Base-by-base conservation (phyloP, 2,329 filamentous ascomycete genomes). In the Kalmusia sp. region DNA sequence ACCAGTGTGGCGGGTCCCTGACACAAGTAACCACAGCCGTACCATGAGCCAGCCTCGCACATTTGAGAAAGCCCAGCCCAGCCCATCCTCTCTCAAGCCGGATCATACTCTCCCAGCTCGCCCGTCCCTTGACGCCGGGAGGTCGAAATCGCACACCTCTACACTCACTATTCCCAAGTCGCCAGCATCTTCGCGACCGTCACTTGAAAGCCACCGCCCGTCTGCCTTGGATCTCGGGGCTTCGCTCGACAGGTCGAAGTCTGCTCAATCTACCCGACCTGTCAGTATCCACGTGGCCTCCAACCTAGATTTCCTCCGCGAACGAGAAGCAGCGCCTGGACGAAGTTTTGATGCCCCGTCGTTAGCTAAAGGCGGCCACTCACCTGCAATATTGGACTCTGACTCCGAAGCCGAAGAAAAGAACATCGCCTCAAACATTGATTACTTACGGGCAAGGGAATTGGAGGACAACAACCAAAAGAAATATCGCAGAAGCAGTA, bases 261-360 rank as follows among this genome's bases (percentile, higher is more conserved):
- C 88, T 21, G 83, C 86, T n/a, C 85, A 85, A 61, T 73, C 82
- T 62, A 86, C 88, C 49, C 84, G 93, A 39, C 93, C 93, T 68
- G 81, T 86, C 1, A 97, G 93, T 71, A 90, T 91, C 28, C 91
- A 93, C 70, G 83, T 96, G 3, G 90, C 92, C 63, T 90, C 90
- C 0, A 92, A 89, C 67, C 80, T 95, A 47, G 92, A 96, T 54
- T 92, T 91, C 66, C 79, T 96, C 15, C 87, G 91, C 19, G 92
- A 95, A 63, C 84, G 87, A 46, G 92, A 96, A 68, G 80, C 79
- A 19, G 79, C 83, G 61, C 62, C 78, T 62, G 55, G 64, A 57
- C 70, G 70, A 15, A 70, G 50, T 33, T 71, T 72, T 22, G 66
- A 73, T 50, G 64, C 68, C 1, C 64, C 67, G 9, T 68, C 69